A percentile compares a stretch with the other conserved stretches of the same genome.
Evolutionary conservation across 2,329 filamentous ascomycete genomes (phyloP).

Genomic region (Blastomyces emzantsi): DNA sequence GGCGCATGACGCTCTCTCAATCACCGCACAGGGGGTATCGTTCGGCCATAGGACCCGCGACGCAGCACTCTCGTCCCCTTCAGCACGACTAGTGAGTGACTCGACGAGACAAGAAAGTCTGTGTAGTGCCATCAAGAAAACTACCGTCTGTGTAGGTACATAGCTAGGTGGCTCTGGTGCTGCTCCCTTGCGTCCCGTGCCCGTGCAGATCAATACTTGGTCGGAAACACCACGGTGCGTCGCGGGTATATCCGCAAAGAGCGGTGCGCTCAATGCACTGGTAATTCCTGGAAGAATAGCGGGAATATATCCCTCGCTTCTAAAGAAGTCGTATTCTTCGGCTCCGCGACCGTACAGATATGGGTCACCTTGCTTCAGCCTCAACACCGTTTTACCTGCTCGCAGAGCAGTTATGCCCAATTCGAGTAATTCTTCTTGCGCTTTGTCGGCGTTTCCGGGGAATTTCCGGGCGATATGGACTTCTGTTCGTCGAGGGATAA

Average conservation of each 20-base stretch:
- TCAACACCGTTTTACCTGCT: constrained; percentile 68
- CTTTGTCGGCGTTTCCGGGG: constrained; percentile 88
- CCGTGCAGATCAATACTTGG: constrained; percentile 92
- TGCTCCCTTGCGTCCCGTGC: constrained; percentile 83
- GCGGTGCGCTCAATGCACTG: constrained; percentile 71
- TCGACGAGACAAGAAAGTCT: constrained; percentile 64
- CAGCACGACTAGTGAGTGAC: constrained; percentile 48
- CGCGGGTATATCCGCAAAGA: constrained; percentile 79
- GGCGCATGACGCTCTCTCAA: constrained; percentile 87
- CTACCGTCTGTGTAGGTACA: constrained; percentile 66
- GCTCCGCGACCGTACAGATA: constrained; percentile 94
- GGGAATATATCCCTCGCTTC: constrained; percentile 57
- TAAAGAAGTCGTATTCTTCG: constrained; percentile 84
- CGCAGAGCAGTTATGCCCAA: constrained; percentile 62
- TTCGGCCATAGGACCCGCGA: constrained; percentile 52
- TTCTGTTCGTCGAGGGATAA: constrained; percentile 80
- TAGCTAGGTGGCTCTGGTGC: constrained; percentile 74
- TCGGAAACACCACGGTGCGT: constrained; percentile 88
- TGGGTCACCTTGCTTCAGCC: constrained; percentile 92
- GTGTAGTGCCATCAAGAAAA: constrained; percentile 94
- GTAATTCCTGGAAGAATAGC: constrained; percentile 84
- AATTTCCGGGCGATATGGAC: constrained; percentile 95
- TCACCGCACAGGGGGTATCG: constrained; percentile 78
- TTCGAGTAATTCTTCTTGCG: constrained; percentile 79
- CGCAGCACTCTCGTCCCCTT: constrained; percentile 22